phyloP scores from a whole-genome alignment of 2,329 filamentous ascomycete genomes.

The Endoconidiophora polonica region DNA sequence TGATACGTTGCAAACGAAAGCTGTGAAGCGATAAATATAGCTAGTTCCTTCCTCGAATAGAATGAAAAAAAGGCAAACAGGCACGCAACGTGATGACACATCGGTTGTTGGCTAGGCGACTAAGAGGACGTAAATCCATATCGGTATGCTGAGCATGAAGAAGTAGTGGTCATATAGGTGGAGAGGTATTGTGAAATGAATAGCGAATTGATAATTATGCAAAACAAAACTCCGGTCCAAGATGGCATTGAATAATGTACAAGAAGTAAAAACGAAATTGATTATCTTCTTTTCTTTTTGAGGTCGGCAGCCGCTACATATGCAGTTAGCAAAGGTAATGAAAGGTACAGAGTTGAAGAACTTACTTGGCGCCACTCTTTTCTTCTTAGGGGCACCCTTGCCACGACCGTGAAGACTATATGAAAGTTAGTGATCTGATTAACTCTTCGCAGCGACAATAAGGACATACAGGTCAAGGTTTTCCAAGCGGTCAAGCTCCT shows the following conservation, averaged over 20 bases:
- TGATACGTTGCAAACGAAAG: too few species aligned
- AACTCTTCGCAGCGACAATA: not conserved
- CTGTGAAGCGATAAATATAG: too few species aligned
- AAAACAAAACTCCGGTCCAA: slow-evolving; percentile 3
- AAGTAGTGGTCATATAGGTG: not conserved
- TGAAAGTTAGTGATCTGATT: slow-evolving; percentile 4
- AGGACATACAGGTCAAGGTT: slow-evolving; percentile 45
- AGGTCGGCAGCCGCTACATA: slow-evolving; percentile 10
- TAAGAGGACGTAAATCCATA: too few species aligned
- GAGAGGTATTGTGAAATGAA: not conserved
- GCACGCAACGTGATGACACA: too few species aligned
- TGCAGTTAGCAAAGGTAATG: slow-evolving; percentile 1
- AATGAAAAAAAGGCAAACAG: too few species aligned
- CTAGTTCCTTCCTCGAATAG: too few species aligned
- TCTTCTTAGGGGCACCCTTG: slow-evolving; percentile 82
- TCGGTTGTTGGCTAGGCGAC: too few species aligned
- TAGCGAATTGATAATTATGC: slow-evolving; percentile 9
- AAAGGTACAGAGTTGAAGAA: not conserved
- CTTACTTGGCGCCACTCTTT: slow-evolving; percentile 37
- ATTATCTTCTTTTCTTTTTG: slow-evolving; percentile 16
- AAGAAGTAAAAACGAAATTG: not conserved
- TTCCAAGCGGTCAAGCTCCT: slow-evolving; percentile 65
- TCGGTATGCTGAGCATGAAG: too few species aligned
- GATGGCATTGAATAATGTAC: slow-evolving; percentile 10
- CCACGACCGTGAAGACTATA: slow-evolving; percentile 50